Base-by-base conservation (phyloP, 2,329 filamentous ascomycete genomes). In the Fusarium sp. region DNA sequence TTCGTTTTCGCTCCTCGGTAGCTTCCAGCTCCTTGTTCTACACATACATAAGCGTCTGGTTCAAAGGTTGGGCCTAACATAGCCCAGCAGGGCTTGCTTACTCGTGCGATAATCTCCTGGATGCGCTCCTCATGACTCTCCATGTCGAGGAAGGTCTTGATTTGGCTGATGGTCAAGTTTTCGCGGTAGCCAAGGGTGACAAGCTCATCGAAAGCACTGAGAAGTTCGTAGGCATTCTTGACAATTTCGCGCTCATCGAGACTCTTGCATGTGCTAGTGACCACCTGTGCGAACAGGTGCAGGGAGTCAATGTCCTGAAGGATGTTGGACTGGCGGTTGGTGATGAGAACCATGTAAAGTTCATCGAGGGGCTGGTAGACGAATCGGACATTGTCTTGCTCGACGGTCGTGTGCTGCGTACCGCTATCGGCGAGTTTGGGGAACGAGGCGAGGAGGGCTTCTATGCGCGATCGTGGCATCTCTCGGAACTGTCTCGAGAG, bases 61-160 rank as follows among this genome's bases (percentile, higher is more conserved):
- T 45, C 25, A 36, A 14, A 11, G 11, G 9, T 13, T 37, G 19
- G 38, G 21, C 19, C 44, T 6, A 41, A 32, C 4, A 49, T 10
- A 17, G 19, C 15, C 31, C n/a, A 23, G 33, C n/a, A 27, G 17
- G 33, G 47, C 50, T 27, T 27, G 71, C 82, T 62, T 86, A 94
- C 91, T 75, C 92, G 85, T 61, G 93, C 92, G 73, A 97, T 97
- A 63, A 97, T 99, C 75, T 97, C 95, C 77, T 99, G 95, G 69
- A 99, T 98, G 74, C 95, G 88, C 83, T 99, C 95, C 79, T 99
- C 96, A 73, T 99, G 95, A 77, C 90, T 95, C 78, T 99, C 95
- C 95, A 99, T 99, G 74, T 98, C 96, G 68, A 99, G 78, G 83
- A 99, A 99, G 3, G 95, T 97, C 84, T 96, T 97, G 82, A 99